Evolutionary conservation across 805 yeast genomes (phyloP).

Genomic region (Wickerhamomyces rabaulensis): DNA sequence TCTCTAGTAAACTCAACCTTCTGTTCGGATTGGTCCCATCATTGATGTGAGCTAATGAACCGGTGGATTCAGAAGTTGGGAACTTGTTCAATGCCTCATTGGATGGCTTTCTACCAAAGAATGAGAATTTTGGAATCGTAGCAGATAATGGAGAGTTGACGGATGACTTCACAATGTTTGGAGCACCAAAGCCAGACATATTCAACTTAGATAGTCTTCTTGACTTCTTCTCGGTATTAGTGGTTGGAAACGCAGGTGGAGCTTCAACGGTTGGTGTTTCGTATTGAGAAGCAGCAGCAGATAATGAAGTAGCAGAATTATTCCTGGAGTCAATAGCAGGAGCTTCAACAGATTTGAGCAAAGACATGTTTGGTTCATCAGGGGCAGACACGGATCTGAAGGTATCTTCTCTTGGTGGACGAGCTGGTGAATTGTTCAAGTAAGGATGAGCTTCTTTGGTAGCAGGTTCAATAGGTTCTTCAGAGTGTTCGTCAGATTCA

Average conservation of each 20-base stretch:
- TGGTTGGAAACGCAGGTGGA: constrained; percentile 3
- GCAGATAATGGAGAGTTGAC: constrained; percentile 21
- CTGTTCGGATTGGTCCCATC: constrained; percentile 13
- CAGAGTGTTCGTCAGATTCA: neutral
- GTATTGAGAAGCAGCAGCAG: constrained; percentile 5
- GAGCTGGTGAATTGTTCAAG: constrained; percentile 12
- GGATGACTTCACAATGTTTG: constrained; percentile 10
- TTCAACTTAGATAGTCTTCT: constrained; percentile 9
- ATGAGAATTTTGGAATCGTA: constrained; percentile 19
- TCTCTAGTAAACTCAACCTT: neutral
- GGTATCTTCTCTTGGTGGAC: neutral
- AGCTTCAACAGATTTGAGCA: neutral
- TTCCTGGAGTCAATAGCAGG: constrained; percentile 1
- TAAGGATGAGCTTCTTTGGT: constrained; percentile 13
- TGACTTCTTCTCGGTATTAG: constrained; percentile 7
- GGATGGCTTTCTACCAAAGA: constrained; percentile 10
- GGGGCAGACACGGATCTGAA: neutral
- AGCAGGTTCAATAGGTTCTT: neutral
- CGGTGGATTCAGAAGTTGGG: constrained; percentile 16
- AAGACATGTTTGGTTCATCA: neutral
- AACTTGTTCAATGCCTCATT: constrained; percentile 8
- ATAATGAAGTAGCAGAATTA: neutral
- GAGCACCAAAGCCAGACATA: constrained; percentile 1
- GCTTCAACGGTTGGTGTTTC: constrained; percentile 16
- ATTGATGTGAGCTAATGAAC: constrained; percentile 21